These are phyloP conservation scores for Fraxinus angustifolia DNA, from an alignment of 305 asterid genomes.

Conservation along the genomic window DNA sequence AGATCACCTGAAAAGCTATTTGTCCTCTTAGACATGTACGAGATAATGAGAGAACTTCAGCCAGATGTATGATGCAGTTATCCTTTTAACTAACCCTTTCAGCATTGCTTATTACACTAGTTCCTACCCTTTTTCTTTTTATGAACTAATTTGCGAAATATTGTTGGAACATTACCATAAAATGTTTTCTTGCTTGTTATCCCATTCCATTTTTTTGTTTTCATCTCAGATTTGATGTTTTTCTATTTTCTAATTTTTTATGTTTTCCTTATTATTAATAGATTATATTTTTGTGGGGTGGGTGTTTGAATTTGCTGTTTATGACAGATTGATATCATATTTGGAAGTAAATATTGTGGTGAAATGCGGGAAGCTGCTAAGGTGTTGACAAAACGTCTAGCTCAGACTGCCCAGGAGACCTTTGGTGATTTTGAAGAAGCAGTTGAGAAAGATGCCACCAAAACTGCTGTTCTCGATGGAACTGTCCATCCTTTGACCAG, in stretches of 20 bases:
- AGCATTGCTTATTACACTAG: neutral
- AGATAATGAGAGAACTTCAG: slow-evolving; percentile 92
- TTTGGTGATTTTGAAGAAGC: slow-evolving; percentile 95
- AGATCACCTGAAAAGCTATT: slow-evolving; percentile 92
- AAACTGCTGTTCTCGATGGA: slow-evolving; percentile 95
- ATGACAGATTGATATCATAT: slow-evolving; percentile 67
- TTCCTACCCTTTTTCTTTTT: neutral
- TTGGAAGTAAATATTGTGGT: slow-evolving; percentile 56
- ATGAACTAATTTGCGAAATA: neutral
- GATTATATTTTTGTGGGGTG: neutral
- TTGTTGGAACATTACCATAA: neutral
- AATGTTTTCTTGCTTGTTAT: neutral
- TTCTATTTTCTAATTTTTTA: neutral
- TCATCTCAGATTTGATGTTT: neutral
- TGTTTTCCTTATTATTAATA: slow-evolving; percentile 7
- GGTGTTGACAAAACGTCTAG: slow-evolving; percentile 66
- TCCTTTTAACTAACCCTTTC: slow-evolving; percentile 1
- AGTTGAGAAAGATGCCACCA: slow-evolving; percentile 91
- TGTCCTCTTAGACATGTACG: slow-evolving; percentile 96
- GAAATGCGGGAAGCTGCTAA: slow-evolving; percentile 76
- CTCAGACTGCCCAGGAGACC: slow-evolving; percentile 91
- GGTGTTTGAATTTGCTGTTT: slow-evolving; percentile 13
- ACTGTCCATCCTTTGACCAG: slow-evolving; percentile 95
- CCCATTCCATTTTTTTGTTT: neutral
- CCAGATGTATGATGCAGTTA: slow-evolving; percentile 54